Percentiles rank a stretch among this genome's conserved stretches.
phyloP scores from a whole-genome alignment of 345 rosid genomes.

The Microthlaspi erraticum region DNA sequence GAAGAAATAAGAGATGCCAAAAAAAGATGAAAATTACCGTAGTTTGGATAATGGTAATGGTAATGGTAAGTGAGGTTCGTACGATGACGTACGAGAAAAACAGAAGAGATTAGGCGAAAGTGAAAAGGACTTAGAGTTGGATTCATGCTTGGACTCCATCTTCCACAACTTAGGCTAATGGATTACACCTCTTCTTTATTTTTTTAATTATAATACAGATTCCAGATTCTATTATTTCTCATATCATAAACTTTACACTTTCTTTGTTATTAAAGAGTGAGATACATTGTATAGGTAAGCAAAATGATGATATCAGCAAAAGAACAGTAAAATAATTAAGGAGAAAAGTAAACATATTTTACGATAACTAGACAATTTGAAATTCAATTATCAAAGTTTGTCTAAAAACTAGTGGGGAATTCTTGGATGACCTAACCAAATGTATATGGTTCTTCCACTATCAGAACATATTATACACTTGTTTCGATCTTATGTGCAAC shows the following conservation, averaged over 20 bases:
- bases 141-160: slow-evolving; percentile 51
- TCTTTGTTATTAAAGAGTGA: not conserved
- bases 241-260: slow-evolving; percentile 14
- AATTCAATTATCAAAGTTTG: slow-evolving; percentile 5
- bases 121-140: slow-evolving; percentile 36
- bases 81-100: slow-evolving; percentile 41
- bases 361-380: slow-evolving; percentile 9
- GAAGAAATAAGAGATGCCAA: too few relatives aligned
- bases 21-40: too few relatives aligned
- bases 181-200: slow-evolving; percentile 40
- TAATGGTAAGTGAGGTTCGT: slow-evolving; percentile 29
- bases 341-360: slow-evolving; percentile 12
- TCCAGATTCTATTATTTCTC: slow-evolving; percentile 36
- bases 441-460: slow-evolving; percentile 30
- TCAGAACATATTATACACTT: not conserved
- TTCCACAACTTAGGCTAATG: slow-evolving; percentile 48
- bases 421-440: slow-evolving; percentile 41
- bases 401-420: slow-evolving; percentile 25
- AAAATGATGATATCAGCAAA: slow-evolving; percentile 33
- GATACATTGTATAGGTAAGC: slow-evolving; percentile 11
- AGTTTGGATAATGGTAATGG: not conserved
- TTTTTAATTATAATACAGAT: not conserved
- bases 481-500: slow-evolving; percentile 8
- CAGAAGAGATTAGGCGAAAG: slow-evolving; percentile 29
- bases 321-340: slow-evolving; percentile 10